Base-by-base conservation (phyloP, 148 eudicot genomes). In the Camellia japonica region DNA sequence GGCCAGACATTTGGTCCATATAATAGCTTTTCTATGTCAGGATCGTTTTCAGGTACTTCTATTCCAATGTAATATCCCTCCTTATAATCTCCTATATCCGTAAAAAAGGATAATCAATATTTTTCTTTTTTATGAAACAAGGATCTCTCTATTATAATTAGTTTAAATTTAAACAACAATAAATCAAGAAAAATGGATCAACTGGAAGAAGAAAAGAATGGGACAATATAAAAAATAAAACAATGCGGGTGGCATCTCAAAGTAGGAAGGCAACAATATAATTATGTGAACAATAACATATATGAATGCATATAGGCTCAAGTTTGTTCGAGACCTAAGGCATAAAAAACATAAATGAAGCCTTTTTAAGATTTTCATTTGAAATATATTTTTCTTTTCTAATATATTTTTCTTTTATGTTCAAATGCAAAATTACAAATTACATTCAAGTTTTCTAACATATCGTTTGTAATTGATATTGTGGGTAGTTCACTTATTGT, bases 41-140 rank as follows among this genome's bases (percentile, higher is more conserved):
- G 91, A 82, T 93, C 94, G 86, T 90, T 92, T 76, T 85, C 91
- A 55, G 94, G 86, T 59, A 93, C 89, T 86, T 93, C 99, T 86
- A 91, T 87, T 71, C 99, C 99, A 42, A 96, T 90, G 73, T 93
- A 93, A 86, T 87, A 96, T 68, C 99, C 99, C 85, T 96, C 99
- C 87, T 96, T 96, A 82, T 85, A 90, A 83, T 96, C 99, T 73
- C 99, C 99, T 93, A 79, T 83, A 78, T 81, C 64, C 74, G 74
- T 84, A 80, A 47, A 70, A 80, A 42, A 73, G 79, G 65, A 77
- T 46, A 79, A 77, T 73, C 52, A 81, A 74, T 58, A 71, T 43
- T 73, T 76, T 41, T 23, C 6, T 30, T 61, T 23, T 42, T 47
- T 18, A 23, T 44, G 70, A 81, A 63, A 68, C 30, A 20, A 20